A percentile compares a stretch with the other conserved stretches of the same genome.
Evolutionary conservation across 805 yeast species (phyloP).

Genomic region (Candida xyloterini): DNA sequence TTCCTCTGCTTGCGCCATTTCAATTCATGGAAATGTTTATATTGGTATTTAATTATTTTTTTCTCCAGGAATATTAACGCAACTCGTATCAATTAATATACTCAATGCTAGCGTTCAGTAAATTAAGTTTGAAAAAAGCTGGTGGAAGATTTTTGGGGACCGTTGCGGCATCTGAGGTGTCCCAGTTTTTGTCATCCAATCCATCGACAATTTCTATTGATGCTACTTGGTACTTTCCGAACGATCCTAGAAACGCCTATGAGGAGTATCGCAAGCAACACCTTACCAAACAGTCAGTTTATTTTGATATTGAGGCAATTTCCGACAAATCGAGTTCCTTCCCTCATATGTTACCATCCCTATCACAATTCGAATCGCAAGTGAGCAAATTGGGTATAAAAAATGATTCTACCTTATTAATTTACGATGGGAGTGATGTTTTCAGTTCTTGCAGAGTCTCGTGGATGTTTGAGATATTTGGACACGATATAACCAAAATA

Average conservation of each 20-base stretch:
- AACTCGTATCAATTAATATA: background rate
- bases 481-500: constrained; percentile 57
- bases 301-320: constrained; percentile 73
- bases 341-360: constrained; percentile 89
- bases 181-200: constrained; percentile 12
- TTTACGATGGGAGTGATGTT: constrained; percentile 82
- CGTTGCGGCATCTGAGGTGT: constrained; percentile 26
- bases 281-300: constrained; percentile 58
- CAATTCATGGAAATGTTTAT: constrained; percentile 6
- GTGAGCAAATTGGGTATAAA: constrained; percentile 55
- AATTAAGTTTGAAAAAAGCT: background rate
- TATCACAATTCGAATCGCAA: constrained; percentile 50
- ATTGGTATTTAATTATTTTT: background rate
- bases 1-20: constrained; percentile 20
- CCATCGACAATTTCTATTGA: constrained; percentile 53
- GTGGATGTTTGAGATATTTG: constrained; percentile 82
- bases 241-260: constrained; percentile 54
- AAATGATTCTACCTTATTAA: constrained; percentile 58
- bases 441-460: constrained; percentile 90
- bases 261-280: constrained; percentile 60
- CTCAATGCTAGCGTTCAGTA: background rate
- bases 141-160: constrained; percentile 1
- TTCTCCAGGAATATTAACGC: background rate
- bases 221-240: constrained; percentile 92
- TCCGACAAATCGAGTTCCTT: constrained; percentile 57